Base-by-base conservation (phyloP, 1,284 basidiomycete genomes). In the Boletus smithii region DNA sequence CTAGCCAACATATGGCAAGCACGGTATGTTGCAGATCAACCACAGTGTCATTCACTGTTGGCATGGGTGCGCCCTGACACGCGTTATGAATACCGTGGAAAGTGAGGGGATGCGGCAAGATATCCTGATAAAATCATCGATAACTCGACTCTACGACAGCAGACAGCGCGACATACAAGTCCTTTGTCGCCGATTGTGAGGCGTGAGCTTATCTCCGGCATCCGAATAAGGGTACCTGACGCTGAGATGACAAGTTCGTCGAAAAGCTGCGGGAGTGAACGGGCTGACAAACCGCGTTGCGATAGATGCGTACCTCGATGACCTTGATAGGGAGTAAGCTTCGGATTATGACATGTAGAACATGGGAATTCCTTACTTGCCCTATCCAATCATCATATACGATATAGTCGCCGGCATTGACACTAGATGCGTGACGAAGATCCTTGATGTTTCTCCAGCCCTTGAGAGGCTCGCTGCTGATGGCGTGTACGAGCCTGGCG, bases 331-430 rank as follows among this genome's bases (percentile, higher is more conserved):
- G 4, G 48, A 48, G 49, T 51, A 56, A 52, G 53, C 32, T 35
- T 18, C 33, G 50, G 46, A 44, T 39, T 30, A 18, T 26, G 44
- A 35, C 16, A 42, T 13, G 23, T 17, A 49, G 38, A 49, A 40
- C 3, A 56, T 32, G 40, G 44, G 36, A 61, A 45, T 33, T 38
- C 30, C 78, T 62, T 61, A 87, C 86, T 78, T 93, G 88, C 43
- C 93, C 93, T 58, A 97, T 73, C 94, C 94, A 97, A 62, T 93
- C 82, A 52, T 88, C 79, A 61, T 80, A 81, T 5, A 85, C 73
- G 44, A 95, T 88, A 70, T 85, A 89, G 66, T 95, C 91, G 6
- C 90, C 88, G 33, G 87, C 76, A 53, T 88, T 83, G 23, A 84
- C 76, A 22, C 83, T 78, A 22, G 71, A 67, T 20, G 76, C 73